Evolutionary conservation across 345 rosid species (phyloP), one percentile per base, ranked within the genome.

Genomic region (Psidium friedrichsthalianum): DNA sequence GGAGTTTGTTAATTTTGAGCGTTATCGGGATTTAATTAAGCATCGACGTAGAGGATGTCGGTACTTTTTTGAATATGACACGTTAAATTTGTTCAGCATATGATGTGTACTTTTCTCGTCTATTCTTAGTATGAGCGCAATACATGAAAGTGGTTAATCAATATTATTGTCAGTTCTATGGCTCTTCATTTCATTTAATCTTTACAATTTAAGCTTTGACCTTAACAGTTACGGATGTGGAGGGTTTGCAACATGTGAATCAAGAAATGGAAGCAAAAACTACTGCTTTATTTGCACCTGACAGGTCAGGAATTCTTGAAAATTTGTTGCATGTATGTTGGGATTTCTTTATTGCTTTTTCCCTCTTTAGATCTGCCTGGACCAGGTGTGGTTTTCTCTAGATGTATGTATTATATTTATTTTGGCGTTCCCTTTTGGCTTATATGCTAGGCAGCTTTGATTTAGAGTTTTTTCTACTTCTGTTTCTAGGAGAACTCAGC

Each of bases 21-120:
- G 98, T 90, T 98, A 95, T 90, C 98, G 99, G 95, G 99, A 97
- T 95, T 94, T 97, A 93, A 93, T 97, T 97, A 97, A 96, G 95
- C 99, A 93, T 92, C 99, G 95, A 52, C 98, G 98, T 90, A 94
- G 98, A 98, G 99, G 99, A 98, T 98, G 99, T 96, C 98, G 98
- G 99, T 96, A 96, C 95, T 95, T 93, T 92, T 89, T 90, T 91
- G 59, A 58, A 87, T 86, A 85, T 86, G 87, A 36, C 53, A 83
- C 80, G 56, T 88, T 87, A 51, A 27, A 40, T 88, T 91, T 57
- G 78, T 84, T 85, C 83, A 86, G 24, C 49, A 15, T 83, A 83
- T 47, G 12, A 49, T 49, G 69, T 86, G 51, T 54, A 53, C 74
- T 44, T 74, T 82, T 88, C 29, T 86, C 82, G 51, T 86, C 86